A percentile compares a stretch with the other conserved stretches of the same genome.
Evolutionary conservation across 2,329 filamentous ascomycete species (phyloP).

Genomic region (Paecilomyces niveus): DNA sequence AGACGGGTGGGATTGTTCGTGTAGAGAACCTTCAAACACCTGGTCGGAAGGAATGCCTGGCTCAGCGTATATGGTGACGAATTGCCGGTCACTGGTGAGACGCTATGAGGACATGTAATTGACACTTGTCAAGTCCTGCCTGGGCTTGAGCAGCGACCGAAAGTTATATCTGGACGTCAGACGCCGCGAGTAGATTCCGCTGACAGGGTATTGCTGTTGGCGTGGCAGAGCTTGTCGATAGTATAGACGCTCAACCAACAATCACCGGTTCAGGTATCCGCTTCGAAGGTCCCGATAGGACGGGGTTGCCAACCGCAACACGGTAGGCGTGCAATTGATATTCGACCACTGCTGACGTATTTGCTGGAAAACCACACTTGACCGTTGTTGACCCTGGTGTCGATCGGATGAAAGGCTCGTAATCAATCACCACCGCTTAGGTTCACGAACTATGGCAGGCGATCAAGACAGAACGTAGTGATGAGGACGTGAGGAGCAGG

Average conservation of each 20-base stretch:
- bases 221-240: background rate
- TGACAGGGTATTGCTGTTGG: background rate
- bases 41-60: slow-evolving; percentile 27
- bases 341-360: background rate
- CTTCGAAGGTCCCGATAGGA: slow-evolving; percentile 8
- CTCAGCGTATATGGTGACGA: slow-evolving; percentile 27
- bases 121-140: too few relatives aligned
- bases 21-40: slow-evolving; percentile 26
- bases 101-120: slow-evolving; percentile 1
- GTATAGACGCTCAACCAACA: background rate
- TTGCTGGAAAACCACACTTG: background rate
- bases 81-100: slow-evolving; percentile 2
- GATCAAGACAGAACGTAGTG: slow-evolving; percentile 3
- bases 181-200: background rate
- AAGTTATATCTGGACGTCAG: background rate
- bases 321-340: slow-evolving; percentile 5
- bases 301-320: background rate
- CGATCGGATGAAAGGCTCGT: background rate
- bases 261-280: background rate
- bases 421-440: background rate
- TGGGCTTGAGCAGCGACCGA: background rate
- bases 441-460: background rate
- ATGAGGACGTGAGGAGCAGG: slow-evolving; percentile 1
- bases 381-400: background rate
- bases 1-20: background rate